Evolutionary conservation across 768 basidiomycete genomes (phyloP).

Genomic region (Ramaria sp.): DNA sequence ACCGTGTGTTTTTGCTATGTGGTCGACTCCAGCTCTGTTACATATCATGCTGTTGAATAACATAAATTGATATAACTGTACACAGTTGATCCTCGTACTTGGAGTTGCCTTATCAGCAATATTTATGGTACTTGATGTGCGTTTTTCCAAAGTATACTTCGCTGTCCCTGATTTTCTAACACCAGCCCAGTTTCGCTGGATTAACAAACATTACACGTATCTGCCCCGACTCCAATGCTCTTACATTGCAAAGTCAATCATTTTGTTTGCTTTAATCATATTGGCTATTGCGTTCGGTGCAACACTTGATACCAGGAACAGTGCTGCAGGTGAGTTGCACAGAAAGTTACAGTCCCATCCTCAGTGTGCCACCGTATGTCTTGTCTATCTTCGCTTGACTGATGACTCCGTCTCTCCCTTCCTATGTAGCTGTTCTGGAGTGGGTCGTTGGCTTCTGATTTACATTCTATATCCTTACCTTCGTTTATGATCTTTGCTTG

Average conservation of each 20-base stretch:
- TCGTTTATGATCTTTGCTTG: too few relatives aligned
- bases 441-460: too few relatives aligned
- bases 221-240: constrained; percentile 36
- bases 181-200: constrained; percentile 47
- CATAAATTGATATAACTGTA: too few relatives aligned
- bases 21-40: neutral
- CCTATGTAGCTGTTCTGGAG: too few relatives aligned
- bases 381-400: too few relatives aligned
- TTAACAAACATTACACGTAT: constrained; percentile 43
- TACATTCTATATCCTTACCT: too few relatives aligned
- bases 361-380: too few relatives aligned
- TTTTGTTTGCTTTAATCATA: constrained; percentile 46
- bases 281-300: constrained; percentile 56
- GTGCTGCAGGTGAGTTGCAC: constrained; percentile 47
- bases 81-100: constrained; percentile 50
- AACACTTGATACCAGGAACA: constrained; percentile 30
- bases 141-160: constrained; percentile 7
- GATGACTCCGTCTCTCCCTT: too few relatives aligned
- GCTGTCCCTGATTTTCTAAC: neutral
- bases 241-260: constrained; percentile 52
- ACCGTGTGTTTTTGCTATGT: constrained; percentile 40
- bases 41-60: neutral
- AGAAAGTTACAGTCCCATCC: too few relatives aligned
- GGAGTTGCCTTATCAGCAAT: constrained; percentile 65
- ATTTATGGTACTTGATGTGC: constrained; percentile 64